phyloP scores from a whole-genome alignment of 495 filamentous ascomycete genomes.

The Margaritispora aquatica region DNA sequence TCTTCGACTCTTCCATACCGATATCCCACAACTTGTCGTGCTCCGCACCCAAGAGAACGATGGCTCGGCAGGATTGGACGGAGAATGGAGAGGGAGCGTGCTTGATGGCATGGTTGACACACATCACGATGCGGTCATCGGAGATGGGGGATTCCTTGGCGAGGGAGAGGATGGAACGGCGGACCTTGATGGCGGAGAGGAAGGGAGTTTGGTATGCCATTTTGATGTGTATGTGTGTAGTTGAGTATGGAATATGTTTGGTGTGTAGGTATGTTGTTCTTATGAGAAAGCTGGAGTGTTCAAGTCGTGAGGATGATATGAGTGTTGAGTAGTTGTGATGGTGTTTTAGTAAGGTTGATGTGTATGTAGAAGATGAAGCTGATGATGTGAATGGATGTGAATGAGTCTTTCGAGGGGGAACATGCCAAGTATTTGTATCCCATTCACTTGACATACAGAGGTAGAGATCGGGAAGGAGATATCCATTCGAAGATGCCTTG shows the following conservation, averaged over 20 bases:
- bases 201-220: slow-evolving; percentile 28
- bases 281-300: no score
- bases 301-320: no score
- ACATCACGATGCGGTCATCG: slow-evolving; percentile 45
- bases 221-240: not conserved
- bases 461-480: no score
- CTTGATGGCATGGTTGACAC: slow-evolving; percentile 46
- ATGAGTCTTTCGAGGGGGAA: not conserved
- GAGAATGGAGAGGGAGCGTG: slow-evolving; percentile 59
- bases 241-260: not conserved
- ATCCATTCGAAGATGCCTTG: not conserved
- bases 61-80: slow-evolving; percentile 54
- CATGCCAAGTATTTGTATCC: not conserved
- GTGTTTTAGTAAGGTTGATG: no score
- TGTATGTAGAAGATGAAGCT: not conserved
- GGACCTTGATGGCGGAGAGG: slow-evolving; percentile 46
- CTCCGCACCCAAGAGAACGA: slow-evolving; percentile 55
- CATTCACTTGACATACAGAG: not conserved
- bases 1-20: slow-evolving; percentile 42
- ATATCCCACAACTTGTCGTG: slow-evolving; percentile 62
- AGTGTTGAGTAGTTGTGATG: no score
- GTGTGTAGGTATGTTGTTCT: not conserved
- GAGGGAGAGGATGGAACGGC: slow-evolving; percentile 53
- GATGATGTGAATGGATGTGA: no score
- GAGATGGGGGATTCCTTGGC: slow-evolving; percentile 49